Base-by-base conservation (phyloP, 495 filamentous ascomycete species). In the Penicillium silybi region DNA sequence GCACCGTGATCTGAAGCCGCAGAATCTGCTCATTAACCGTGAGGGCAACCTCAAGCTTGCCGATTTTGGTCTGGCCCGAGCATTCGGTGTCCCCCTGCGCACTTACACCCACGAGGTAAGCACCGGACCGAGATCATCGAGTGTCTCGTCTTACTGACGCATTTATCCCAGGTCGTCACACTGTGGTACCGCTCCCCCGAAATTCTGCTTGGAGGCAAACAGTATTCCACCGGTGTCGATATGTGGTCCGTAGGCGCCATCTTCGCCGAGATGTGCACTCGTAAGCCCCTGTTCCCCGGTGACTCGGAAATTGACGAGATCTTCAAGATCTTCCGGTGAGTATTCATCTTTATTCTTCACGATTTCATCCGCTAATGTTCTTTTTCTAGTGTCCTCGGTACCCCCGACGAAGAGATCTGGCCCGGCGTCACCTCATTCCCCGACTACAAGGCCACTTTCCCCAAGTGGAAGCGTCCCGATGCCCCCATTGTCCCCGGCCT, bases 161-260 rank as follows among this genome's bases (percentile, higher is more conserved):
- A 34, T 41, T 62, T 35, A 56, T 19, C 13, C 27, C 18, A 87
- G 84, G 93, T 98, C 50, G 93, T 99, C 47, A 99, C 93, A 0
- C 81, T 99, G 46, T 99, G 93, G 93, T 97, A 97, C 67, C 89
- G 95, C 45, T 82, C 92, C n/a, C 93, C 93, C 0, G 93, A 99
- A 70, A 96, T 99, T 65, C 82, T 99, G 18, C 86, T 99, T 13
- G 93, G 93, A 62, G 93, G 95, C 48, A 88, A 92, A 42, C 93
- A 97, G 69, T 99, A 99, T 75, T 95, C 89, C 19, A 97, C 93
- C 41, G 93, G 95, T 54, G 92, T 99, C 38, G 93, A 99, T 68
- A 97, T 99, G 95, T 99, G 93, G 93, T 96, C 90, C 26, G 85
- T 92, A 45, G 93, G 93, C 38, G 96, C 93, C 67, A 99, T 99